Evolutionary conservation across 495 filamentous ascomycete genomes (phyloP).

Genomic region (Penicillium herquei): DNA sequence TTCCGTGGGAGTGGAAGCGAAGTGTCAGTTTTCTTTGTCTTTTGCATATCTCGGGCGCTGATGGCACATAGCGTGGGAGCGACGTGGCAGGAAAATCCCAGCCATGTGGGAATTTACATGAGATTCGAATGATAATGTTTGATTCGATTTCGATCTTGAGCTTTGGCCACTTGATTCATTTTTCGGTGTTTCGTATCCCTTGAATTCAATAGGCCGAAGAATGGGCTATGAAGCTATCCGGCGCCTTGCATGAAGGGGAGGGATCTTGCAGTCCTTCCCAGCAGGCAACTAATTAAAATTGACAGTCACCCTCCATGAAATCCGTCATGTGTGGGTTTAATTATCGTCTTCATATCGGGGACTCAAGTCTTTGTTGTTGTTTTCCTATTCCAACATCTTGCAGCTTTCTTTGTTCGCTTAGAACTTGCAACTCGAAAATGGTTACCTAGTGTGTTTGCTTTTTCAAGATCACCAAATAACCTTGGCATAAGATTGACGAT

Average conservation of each 20-base stretch:
- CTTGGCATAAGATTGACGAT: neutral
- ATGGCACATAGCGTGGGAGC: conserved; percentile 15
- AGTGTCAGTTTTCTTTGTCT: neutral
- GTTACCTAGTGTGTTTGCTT: conserved; percentile 1
- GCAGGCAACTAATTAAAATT: conserved; percentile 7
- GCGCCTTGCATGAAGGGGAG: conserved; percentile 27
- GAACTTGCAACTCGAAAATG: neutral
- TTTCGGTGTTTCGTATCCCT: conserved; percentile 13
- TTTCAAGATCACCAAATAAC: neutral
- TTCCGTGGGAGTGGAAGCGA: conserved; percentile 9
- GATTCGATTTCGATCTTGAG: conserved; percentile 4
- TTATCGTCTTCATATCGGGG: neutral
- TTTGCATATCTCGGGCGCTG: neutral
- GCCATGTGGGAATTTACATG: conserved; percentile 15
- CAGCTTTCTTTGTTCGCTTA: neutral
- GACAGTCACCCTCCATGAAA: neutral
- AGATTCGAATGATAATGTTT: conserved; percentile 6
- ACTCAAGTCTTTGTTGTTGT: neutral
- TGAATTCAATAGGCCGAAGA: conserved; percentile 11
- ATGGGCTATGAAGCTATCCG: conserved; percentile 23
- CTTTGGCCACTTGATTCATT: conserved; percentile 5
- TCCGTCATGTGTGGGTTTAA: neutral
- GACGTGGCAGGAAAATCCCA: conserved; percentile 23
- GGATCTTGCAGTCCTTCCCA: conserved; percentile 6
- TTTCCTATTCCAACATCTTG: neutral